Evolutionary conservation across 345 rosid genomes (phyloP).

Genomic region (Gossypium turneri): DNA sequence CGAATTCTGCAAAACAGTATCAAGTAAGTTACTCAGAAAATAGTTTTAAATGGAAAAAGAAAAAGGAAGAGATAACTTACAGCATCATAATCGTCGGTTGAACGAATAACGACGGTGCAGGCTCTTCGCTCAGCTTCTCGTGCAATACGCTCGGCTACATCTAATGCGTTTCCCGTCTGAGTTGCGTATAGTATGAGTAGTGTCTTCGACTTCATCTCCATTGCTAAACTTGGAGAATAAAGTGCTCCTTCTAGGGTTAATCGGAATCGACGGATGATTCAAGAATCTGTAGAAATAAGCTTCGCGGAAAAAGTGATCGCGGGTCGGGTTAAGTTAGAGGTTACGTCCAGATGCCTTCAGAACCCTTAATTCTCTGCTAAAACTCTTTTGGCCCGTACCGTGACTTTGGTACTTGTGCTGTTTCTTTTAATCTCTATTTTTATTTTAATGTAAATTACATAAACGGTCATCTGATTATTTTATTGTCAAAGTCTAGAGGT

Average conservation of each 20-base stretch:
- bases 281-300: not conserved
- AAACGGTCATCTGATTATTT: too few species aligned
- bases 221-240: conserved; percentile 1
- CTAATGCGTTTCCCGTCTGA: conserved; percentile 84
- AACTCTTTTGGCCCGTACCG: too few species aligned
- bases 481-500: too few species aligned
- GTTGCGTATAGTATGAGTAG: conserved; percentile 65
- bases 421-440: too few species aligned
- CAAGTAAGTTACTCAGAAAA: not conserved
- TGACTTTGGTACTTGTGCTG: too few species aligned
- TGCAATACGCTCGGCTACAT: conserved; percentile 74
- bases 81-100: conserved; percentile 58
- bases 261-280: not conserved
- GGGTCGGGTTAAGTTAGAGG: not conserved
- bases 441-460: too few species aligned
- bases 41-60: not conserved
- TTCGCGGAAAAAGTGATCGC: not conserved
- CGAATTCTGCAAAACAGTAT: conserved; percentile 42
- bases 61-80: conserved; percentile 28
- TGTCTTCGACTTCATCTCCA: conserved; percentile 41
- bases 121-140: conserved; percentile 80
- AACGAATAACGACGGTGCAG: conserved; percentile 43
- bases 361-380: not conserved
- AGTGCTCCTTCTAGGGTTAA: not conserved
- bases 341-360: not conserved